A percentile compares a stretch with the other conserved stretches of the same genome.
phyloP scores from a whole-genome alignment of 2,329 filamentous ascomycete species.

The Phialophora verrucosa region DNA sequence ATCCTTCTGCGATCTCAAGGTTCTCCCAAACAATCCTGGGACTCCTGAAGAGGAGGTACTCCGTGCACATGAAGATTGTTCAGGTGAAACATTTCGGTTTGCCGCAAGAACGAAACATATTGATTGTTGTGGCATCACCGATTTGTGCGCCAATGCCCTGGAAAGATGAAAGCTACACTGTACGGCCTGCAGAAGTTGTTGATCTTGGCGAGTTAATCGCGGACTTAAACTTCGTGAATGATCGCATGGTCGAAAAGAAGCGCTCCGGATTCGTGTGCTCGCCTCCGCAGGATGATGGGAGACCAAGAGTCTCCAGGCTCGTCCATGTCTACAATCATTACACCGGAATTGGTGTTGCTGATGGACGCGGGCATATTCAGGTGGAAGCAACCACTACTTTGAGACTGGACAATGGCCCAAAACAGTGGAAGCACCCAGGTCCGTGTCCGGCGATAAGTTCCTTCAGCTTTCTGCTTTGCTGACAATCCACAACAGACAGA shows the following conservation, averaged over 20 bases:
- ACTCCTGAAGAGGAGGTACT: constrained; percentile 23
- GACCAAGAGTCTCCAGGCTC: neutral
- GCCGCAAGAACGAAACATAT: constrained; percentile 22
- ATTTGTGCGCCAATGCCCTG: constrained; percentile 22
- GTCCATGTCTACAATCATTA: constrained; percentile 24
- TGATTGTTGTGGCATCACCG: constrained; percentile 26
- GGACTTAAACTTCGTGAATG: constrained; percentile 21
- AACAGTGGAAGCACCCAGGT: constrained; percentile 28
- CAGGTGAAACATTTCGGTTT: constrained; percentile 21
- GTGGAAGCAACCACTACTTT: neutral
- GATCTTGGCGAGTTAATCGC: constrained; percentile 7
- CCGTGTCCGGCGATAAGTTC: neutral
- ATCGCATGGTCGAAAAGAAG: neutral
- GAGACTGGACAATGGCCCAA: neutral
- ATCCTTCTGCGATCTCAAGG: constrained; percentile 8
- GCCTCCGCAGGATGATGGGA: neutral
- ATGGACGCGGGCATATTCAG: neutral
- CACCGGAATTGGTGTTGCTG: constrained; percentile 11
- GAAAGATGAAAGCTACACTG: constrained; percentile 4
- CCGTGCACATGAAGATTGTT: constrained; percentile 26
- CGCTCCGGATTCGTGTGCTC: constrained; percentile 18
- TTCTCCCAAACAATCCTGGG: constrained; percentile 23
- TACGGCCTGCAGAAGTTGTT: neutral
- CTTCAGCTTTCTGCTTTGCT: neutral
- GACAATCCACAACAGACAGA: constrained; percentile 14